Evolutionary conservation across 2,329 filamentous ascomycete species (phyloP), one percentile per base, ranked within the genome.

Genomic region (Trichoderma arundinaceum): DNA sequence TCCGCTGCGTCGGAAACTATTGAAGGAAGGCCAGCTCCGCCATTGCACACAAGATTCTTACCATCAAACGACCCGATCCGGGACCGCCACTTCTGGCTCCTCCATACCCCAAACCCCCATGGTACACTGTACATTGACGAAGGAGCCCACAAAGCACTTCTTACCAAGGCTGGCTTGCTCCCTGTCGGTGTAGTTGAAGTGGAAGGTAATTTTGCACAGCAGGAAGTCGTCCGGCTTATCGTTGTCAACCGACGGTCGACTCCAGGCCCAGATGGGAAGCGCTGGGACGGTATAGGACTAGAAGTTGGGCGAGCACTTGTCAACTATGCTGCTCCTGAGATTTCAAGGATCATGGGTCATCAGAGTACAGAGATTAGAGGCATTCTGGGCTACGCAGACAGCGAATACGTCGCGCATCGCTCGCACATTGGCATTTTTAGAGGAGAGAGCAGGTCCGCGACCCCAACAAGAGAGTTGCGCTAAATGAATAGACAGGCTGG

Each of bases 61-160:
- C 92, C 94, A 0, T 92, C 92, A 9, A 82, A 86, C 0, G 88
- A 91, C 32, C 94, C 94, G 1, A 95, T 98, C 67, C 89, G 92
- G 65, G 95, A 97, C 76, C 90, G 94, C 68, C 93, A 95, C 75
- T 98, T 99, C 83, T 99, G 95, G 95, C 89, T 99, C 56, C 84
- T 98, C 0, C 92, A 99, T 78, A 95, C 94, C 9, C 87, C 97
- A 10, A 89, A 90, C 28, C 92, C 95, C 0, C 94, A 96, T 73
- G 95, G 95, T 13, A 96, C 90, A 2, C 76, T 99, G 32, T 98
- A 92, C 79, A 96, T 99, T 72, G 95, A 99, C 80, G 81, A 87
- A n/a, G 95, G 95, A 48, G 94, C 94, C 3, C 89, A 93, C 78
- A 82, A 84, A 39, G 95, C 94, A 0, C 84, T 98, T 3, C 81